Conservation (phyloP, 768 basidiomycete species). For the Phylloporus sp. region DNA sequence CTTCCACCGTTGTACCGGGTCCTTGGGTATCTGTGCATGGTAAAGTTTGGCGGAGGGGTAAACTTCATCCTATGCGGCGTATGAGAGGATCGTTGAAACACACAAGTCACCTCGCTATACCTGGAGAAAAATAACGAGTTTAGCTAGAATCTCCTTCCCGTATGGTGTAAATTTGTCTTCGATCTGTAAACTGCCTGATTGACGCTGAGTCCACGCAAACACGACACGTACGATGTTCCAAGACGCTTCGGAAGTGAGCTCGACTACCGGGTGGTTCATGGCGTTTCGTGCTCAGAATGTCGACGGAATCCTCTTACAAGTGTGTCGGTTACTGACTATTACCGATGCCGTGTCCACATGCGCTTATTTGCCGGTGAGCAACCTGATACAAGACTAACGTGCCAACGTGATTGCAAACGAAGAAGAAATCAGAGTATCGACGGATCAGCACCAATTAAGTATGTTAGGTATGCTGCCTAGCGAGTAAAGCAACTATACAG, state of each 20-base stretch:
- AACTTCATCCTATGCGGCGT: conserved; percentile 67
- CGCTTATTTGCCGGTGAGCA: too few relatives aligned
- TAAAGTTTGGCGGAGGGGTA: conserved; percentile 73
- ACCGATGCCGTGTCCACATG: conserved; percentile 8
- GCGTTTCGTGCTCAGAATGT: background rate
- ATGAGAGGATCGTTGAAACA: background rate
- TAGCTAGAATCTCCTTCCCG: conserved; percentile 81
- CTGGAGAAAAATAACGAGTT: conserved; percentile 80
- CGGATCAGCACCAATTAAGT: conserved; percentile 23
- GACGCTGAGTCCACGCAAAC: background rate
- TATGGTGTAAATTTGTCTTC: conserved; percentile 91
- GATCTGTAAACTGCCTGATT: conserved; percentile 41
- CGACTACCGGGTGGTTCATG: conserved; percentile 71
- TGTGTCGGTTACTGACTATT: conserved; percentile 11
- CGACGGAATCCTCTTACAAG: too few relatives aligned
- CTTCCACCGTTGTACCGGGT: conserved; percentile 76
- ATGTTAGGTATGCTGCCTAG: conserved; percentile 24
- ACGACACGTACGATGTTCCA: conserved; percentile 71
- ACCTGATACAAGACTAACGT: conserved; percentile 5
- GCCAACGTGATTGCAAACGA: background rate
- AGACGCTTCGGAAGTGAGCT: conserved; percentile 76
- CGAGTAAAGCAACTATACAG: conserved; percentile 24
- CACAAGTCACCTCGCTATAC: conserved; percentile 35
- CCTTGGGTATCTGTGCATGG: conserved; percentile 74
- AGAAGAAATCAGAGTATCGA: conserved; percentile 1